Base-by-base conservation (phyloP, 805 yeast species). In the Metschnikowia santaceciliae region DNA sequence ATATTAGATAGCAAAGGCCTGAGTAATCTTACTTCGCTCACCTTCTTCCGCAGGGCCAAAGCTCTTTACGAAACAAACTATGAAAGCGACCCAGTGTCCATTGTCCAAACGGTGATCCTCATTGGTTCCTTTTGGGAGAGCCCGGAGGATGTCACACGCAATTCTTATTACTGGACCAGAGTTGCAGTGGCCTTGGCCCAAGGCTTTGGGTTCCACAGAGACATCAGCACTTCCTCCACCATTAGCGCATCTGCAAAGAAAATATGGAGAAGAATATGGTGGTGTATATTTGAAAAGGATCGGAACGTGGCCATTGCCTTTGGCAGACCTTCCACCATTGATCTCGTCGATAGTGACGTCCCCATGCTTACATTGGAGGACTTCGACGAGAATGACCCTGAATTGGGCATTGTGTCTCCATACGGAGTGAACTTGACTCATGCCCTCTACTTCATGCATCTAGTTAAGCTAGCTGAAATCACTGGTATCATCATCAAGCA, bases 41-140 rank as follows among this genome's bases (percentile, higher is more conserved):
- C 78, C 2, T 80, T 87, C 53, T 83, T 82, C 66, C 77, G 82
- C 56, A 75, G 95, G 15, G 91, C 90, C 3, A 85, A 84, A 67
- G 88, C 90, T 0, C 67, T 88, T 23, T 86, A 80, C 63, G 92
- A 87, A 59, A 79, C 87, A 1, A 80, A 78, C 54, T 80, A 80
- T 56, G 94, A 88, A 66, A 68, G 76, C 32, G 90, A 86, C 59
- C 80, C 87, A 1, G 71, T 84, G 1, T 68, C 80, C 5, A 67
- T 84, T 22, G 74, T 87, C 7, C 90, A 85, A 60, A 76, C 90
- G 0, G 69, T 84, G 36, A 65, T 82, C 20, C 66, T 87, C 30
- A 74, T 88, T 53, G 85, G 87, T 0, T 77, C 83, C 59, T 84
- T 82, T 66, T 83, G 90, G 83, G 91, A 84, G 55, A 84, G 88